Conservation (phyloP, 805 yeast species). For the Tetrapisispora phaffii region DNA sequence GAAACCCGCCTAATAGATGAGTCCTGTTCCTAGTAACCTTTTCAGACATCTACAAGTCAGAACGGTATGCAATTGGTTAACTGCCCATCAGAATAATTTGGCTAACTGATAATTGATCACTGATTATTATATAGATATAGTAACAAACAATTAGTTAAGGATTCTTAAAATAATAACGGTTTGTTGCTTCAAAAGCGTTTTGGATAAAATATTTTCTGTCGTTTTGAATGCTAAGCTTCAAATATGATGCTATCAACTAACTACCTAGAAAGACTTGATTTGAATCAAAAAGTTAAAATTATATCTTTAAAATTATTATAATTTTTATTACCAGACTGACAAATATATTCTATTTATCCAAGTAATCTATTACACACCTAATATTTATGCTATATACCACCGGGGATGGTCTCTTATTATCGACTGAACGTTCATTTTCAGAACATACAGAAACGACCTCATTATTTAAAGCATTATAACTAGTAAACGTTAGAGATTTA, state of each 20-base stretch:
- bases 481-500: background rate
- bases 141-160: too few species aligned
- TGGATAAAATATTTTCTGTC: too few species aligned
- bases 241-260: too few species aligned
- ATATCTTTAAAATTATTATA: too few species aligned
- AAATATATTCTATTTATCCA: background rate
- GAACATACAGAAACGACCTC: background rate
- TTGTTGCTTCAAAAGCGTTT: too few species aligned
- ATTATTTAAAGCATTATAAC: background rate
- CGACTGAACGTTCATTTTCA: too few species aligned
- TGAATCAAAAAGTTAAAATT: too few species aligned
- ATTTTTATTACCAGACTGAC: background rate
- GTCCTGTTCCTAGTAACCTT: conserved; percentile 13
- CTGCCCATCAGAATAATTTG: background rate
- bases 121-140: too few species aligned
- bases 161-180: too few species aligned
- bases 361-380: background rate
- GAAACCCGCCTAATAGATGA: conserved; percentile 69
- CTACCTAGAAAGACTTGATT: too few species aligned
- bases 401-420: background rate
- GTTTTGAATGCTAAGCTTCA: too few species aligned
- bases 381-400: background rate
- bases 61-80: background rate
- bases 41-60: background rate
- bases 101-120: too few species aligned